Evolutionary conservation across 805 yeast genomes (phyloP).

Genomic region (Candida coleopterorum): DNA sequence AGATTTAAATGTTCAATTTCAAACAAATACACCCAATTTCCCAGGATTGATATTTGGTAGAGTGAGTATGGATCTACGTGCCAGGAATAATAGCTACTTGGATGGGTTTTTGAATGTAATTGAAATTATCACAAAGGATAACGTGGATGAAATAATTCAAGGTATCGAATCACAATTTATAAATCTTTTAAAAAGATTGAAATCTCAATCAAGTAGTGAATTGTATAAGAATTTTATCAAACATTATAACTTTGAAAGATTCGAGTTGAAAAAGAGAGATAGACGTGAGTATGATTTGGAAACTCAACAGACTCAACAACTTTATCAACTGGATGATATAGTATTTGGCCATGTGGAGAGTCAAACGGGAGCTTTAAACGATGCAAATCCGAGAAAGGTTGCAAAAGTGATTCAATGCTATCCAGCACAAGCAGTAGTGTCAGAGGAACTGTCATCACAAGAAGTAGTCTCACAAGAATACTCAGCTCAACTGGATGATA

Average conservation of each 20-base stretch:
- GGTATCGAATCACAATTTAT: conserved; percentile 1
- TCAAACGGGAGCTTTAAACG: too few species aligned
- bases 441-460: too few species aligned
- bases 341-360: too few species aligned
- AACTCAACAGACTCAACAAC: background rate
- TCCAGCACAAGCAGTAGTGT: too few species aligned
- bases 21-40: background rate
- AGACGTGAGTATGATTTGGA: background rate
- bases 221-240: background rate
- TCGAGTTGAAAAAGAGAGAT: background rate
- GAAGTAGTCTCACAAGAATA: too few species aligned
- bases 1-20: background rate
- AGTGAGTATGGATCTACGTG: conserved; percentile 1
- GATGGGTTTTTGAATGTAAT: conserved; percentile 3
- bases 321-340: too few species aligned
- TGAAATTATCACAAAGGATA: conserved; percentile 1
- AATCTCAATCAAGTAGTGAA: background rate
- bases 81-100: background rate
- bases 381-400: too few species aligned
- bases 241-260: background rate
- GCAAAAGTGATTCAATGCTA: too few species aligned
- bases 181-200: background rate
- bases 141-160: conserved; percentile 1
- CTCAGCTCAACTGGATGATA: too few species aligned
- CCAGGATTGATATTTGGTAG: background rate